Evolutionary conservation across 2,329 filamentous ascomycete genomes (phyloP), one percentile per base, ranked within the genome.

Genomic region (Diaporthe sp.): DNA sequence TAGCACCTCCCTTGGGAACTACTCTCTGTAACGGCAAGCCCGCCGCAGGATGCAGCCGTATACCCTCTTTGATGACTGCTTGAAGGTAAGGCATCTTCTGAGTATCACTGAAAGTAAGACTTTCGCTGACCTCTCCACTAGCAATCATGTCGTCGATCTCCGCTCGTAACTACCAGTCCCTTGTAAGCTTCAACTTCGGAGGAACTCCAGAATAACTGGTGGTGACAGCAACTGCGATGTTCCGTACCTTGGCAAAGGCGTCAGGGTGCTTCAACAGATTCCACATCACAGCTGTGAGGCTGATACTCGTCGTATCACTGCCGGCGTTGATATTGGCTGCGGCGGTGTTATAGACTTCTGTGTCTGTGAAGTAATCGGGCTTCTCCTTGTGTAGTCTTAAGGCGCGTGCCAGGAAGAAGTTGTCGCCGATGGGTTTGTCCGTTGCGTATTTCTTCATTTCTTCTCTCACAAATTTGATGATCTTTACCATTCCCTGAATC

Each of bases 41-140:
- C 2, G 86, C 80, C 0, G 84, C 83, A 8, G 87, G 85, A 75
- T 89, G 86, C 2, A 89, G 76, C 6, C 88, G 83, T 78, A 88
- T 82, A 1, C 83, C 82, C 77, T 90, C 88, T 42, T 84, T 86
- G 34, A 90, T 82, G 19, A 88, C 85, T 1, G 88, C 87, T 73
- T 87, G 83, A 2, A 90, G 82, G 75, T 89, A 90, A 0, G 84
- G 84, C 73, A 87, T 79, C 3, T 79, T 75, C 73, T 82, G 80
- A 2, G 78, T 76, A 22, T 82, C 78, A 46, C 78, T 79, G 68
- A 82, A 84, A 0, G 78, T 78, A 37, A 81, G 74, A 5, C 71
- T 39, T 2, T 77, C 68, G 9, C 75, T 75, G 57, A 73, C 8
- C 7, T 76, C 60, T 4, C 73, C 60, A 10, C 73, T 76, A n/a